phyloP scores from a whole-genome alignment of 176 grass and related monocot species.

The Olyra latifolia region DNA sequence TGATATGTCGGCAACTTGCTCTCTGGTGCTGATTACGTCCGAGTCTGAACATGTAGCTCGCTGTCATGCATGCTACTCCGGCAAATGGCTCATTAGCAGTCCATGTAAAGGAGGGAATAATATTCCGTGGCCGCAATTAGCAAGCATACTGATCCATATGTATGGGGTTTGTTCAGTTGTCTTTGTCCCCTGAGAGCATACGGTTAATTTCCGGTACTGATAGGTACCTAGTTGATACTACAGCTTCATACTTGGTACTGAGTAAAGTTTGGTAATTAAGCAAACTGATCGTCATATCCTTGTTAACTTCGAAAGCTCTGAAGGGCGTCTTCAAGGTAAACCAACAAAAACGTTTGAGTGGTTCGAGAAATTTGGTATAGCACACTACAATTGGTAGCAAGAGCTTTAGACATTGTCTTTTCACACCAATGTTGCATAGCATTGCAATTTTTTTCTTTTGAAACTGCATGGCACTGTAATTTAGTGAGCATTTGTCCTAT shows the following conservation, averaged over 20 bases:
- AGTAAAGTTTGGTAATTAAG: background rate
- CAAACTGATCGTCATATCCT: too few relatives aligned
- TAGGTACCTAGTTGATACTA: background rate
- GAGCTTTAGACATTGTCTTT: too few relatives aligned
- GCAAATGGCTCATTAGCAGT: background rate
- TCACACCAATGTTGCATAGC: too few relatives aligned
- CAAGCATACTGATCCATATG: background rate
- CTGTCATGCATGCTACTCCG: background rate
- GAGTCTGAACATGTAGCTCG: constrained; percentile 2
- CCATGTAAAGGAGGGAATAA: background rate
- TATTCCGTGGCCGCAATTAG: background rate
- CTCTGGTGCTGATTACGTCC: background rate
- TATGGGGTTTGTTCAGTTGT: background rate
- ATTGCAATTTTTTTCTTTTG: too few relatives aligned
- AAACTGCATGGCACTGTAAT: too few relatives aligned
- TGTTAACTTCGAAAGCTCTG: too few relatives aligned
- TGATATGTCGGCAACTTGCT: constrained; percentile 22
- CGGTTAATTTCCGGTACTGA: background rate
- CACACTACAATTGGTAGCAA: too few relatives aligned
- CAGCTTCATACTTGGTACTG: too few relatives aligned
- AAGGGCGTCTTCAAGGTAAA: too few relatives aligned
- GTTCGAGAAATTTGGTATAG: too few relatives aligned
- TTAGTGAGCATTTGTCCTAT: too few relatives aligned
- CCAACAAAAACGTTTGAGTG: too few relatives aligned
- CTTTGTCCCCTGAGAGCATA: background rate